phyloP scores from a whole-genome alignment of 495 filamentous ascomycete species.

The Aspergillus sclerotiicarbonarius region DNA sequence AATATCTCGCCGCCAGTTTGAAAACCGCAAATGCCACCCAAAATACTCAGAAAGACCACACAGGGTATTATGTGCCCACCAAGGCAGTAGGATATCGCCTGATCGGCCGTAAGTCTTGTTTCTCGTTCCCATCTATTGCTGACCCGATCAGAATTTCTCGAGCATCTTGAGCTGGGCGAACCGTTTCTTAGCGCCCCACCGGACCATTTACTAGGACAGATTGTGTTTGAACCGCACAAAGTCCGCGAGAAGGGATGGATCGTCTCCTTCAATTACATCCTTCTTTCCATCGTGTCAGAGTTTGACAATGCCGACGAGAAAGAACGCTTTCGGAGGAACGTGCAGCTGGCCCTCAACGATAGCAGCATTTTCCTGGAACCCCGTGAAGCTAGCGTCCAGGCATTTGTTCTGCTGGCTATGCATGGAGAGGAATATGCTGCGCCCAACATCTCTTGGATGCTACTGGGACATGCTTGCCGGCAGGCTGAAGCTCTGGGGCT shows the following conservation, averaged over 20 bases:
- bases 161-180: neutral
- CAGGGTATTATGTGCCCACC: neutral
- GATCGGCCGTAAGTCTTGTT: neutral
- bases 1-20: neutral
- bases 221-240: neutral
- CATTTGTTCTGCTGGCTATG: neutral
- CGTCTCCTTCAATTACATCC: neutral
- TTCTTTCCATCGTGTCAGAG: neutral
- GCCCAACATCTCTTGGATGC: neutral
- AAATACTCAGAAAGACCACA: neutral
- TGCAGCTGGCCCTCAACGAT: neutral
- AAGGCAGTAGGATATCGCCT: neutral
- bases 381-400: neutral
- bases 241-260: neutral
- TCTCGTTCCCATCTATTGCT: neutral
- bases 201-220: neutral
- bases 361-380: constrained; percentile 2
- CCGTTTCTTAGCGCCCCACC: neutral
- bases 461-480: neutral
- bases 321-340: neutral
- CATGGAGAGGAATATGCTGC: constrained; percentile 4
- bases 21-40: neutral
- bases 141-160: neutral
- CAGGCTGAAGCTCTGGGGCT: constrained; percentile 3
- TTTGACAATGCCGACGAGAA: neutral